Base-by-base conservation (phyloP, 1,139 yeast genomes). In the Suhomyces taliae region DNA sequence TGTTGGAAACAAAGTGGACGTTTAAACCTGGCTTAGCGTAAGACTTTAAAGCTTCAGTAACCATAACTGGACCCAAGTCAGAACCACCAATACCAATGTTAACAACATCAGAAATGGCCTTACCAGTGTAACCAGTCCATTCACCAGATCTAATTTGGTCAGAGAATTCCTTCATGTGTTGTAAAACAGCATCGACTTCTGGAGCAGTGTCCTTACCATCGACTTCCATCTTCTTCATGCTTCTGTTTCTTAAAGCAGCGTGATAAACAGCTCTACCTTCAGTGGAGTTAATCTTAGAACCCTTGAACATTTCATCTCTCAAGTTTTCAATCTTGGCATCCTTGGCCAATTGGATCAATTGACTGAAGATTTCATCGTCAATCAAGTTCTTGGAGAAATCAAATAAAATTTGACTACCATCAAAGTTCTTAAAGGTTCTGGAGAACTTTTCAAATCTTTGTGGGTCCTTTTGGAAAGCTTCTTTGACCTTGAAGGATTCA, bases 81-180 rank as follows among this genome's bases (percentile, higher is more conserved):
- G 98, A 90, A 58, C 99, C 99, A 66, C 99, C 99, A 66, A 93
- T 93, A 72, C 99, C 99, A 63, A 93, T 89, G 79, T 93, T 93
- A 64, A 93, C 98, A 50, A 93, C 85, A 65, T 90, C 96, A 59
- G 95, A 87, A 70, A 93, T 93, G 59, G 79, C 74, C 80, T 90
- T 90, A 59, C 98, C 98, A 56, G 97, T 85, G 81, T 88, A 93
- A 67, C 99, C 99, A 62, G 83, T 90, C 97, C 98, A 91, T 57
- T 76, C 79, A 60, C 99, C 99, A 40, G 93, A 84, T 70, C 99
- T 86, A 53, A 93, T 86, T 57, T 80, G 77, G 53, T 89, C 89
- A 47, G 96, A 83, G 76, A 93, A 93, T 70, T 91, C 96, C 77
- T 88, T 88, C 93, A 93, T 90, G 81, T 93, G 99, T 61, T 85